phyloP scores from a whole-genome alignment of 305 asterid genomes.

The Solanum aculeatissimum region DNA sequence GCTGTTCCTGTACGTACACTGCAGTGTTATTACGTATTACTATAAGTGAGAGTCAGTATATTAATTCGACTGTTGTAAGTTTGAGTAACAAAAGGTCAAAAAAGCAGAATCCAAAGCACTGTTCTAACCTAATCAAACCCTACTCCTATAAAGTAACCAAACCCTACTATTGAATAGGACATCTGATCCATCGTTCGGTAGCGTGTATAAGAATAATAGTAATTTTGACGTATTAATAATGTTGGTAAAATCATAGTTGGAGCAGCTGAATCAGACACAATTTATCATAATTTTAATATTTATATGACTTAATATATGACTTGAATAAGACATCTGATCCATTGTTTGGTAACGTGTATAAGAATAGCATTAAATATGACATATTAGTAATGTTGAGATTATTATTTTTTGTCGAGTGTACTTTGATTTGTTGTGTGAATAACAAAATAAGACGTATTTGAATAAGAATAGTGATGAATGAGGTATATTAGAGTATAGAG shows the following conservation, averaged over 20 bases:
- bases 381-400: too few species aligned
- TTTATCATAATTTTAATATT: too few species aligned
- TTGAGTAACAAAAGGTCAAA: conserved; percentile 10
- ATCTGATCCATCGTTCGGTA: neutral
- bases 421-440: too few species aligned
- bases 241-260: too few species aligned
- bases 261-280: too few species aligned
- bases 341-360: too few species aligned
- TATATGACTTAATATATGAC: too few species aligned
- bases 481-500: neutral
- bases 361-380: too few species aligned
- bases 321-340: too few species aligned
- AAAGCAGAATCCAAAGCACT: conserved; percentile 15
- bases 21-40: neutral
- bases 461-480: neutral
- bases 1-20: neutral
- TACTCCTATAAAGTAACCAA: neutral
- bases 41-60: neutral
- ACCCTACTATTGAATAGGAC: neutral
- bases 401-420: too few species aligned
- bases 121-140: conserved; percentile 11
- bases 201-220: neutral
- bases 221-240: too few species aligned
- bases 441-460: too few species aligned
- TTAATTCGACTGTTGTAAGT: neutral